Evolutionary conservation across 306 rosid genomes (phyloP).

Genomic region (Castanopsis chinensis): DNA sequence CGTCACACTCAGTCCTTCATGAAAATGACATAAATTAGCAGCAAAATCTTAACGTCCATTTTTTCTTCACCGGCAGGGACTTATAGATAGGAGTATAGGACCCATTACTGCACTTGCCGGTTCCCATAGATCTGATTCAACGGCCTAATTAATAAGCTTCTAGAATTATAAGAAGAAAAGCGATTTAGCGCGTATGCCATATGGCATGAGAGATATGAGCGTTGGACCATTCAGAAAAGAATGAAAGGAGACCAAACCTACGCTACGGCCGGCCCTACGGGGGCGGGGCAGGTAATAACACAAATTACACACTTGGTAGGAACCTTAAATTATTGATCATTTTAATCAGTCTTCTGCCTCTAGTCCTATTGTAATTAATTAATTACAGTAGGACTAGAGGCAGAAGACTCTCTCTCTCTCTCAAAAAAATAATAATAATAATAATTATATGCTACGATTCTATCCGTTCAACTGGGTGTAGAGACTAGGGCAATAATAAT

Average conservation of each 20-base stretch:
- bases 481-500: no score
- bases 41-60: not conserved
- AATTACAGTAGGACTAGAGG: no score
- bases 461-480: no score
- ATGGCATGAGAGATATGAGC: not conserved
- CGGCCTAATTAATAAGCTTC: constrained; percentile 3
- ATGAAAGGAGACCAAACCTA: no score
- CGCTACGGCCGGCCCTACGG: no score
- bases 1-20: not conserved
- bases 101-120: not conserved
- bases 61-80: not conserved
- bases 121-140: not conserved
- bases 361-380: no score
- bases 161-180: not conserved
- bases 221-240: no score
- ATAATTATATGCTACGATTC: no score
- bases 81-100: constrained; percentile 11
- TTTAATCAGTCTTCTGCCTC: no score
- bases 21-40: constrained; percentile 9
- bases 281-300: not conserved
- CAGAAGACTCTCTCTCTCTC: no score
- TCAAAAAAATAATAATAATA: no score
- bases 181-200: not conserved
- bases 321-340: no score
- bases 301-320: not conserved